Evolutionary conservation across 257 asterid genomes (phyloP).

Genomic region (Fraxinus cuspidata): DNA sequence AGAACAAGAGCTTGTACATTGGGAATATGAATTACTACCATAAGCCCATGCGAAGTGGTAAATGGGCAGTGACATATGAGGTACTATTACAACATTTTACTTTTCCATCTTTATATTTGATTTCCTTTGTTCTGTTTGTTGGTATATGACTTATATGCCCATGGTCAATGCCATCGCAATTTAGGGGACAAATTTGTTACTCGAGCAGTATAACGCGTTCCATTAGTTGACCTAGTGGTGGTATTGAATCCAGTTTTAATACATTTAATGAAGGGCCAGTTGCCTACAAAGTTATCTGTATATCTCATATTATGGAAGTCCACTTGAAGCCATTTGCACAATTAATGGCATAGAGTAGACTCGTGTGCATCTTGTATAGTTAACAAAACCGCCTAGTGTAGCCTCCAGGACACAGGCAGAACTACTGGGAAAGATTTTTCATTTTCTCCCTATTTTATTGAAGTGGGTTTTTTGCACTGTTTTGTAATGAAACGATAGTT

Average conservation of each 20-base stretch:
- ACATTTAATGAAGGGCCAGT: background rate
- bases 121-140: conserved; percentile 1
- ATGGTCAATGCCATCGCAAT: background rate
- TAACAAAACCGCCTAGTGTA: background rate
- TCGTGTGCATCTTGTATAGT: background rate
- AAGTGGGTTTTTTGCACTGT: background rate
- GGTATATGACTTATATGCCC: background rate
- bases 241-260: background rate
- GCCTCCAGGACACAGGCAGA: background rate
- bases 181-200: too few species aligned
- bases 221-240: background rate
- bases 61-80: conserved; percentile 96
- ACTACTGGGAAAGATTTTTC: background rate
- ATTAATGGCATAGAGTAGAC: background rate
- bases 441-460: background rate
- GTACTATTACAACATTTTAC: conserved; percentile 30
- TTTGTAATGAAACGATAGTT: background rate
- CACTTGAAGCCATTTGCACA: background rate
- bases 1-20: conserved; percentile 61
- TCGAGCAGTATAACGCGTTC: too few species aligned
- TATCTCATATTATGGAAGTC: background rate
- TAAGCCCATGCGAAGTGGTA: conserved; percentile 84
- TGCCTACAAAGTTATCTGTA: background rate
- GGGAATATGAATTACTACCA: conserved; percentile 90
- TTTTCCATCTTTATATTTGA: background rate